Conservation (phyloP, 2,329 filamentous ascomycete species). For the Fusarium poae region DNA sequence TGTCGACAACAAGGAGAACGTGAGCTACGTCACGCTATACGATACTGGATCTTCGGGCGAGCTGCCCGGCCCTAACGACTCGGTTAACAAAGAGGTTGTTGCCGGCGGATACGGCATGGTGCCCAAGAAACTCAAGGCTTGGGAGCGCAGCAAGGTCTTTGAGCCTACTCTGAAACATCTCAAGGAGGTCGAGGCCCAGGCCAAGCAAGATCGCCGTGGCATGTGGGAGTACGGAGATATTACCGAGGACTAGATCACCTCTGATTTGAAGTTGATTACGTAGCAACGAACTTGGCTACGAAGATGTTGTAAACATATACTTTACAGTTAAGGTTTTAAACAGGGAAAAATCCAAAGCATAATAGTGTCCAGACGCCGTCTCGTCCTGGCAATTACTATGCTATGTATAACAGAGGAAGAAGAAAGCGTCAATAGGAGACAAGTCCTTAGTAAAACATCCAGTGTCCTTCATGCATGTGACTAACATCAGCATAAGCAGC, state of each 20-base stretch:
- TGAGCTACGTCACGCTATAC: constrained; percentile 88
- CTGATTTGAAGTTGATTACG: constrained; percentile 10
- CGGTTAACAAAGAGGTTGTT: constrained; percentile 90
- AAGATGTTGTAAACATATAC: constrained; percentile 26
- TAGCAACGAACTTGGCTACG: constrained; percentile 26
- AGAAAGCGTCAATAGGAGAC: constrained; percentile 8
- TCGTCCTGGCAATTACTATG: constrained; percentile 10
- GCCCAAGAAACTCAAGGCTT: constrained; percentile 88
- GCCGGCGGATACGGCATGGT: constrained; percentile 90
- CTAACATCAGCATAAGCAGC: constrained; percentile 25
- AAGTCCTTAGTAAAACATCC: neutral
- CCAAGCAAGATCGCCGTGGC: constrained; percentile 83
- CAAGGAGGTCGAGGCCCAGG: constrained; percentile 78
- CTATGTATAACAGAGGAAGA: constrained; percentile 20
- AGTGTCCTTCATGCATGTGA: constrained; percentile 11
- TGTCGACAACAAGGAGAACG: constrained; percentile 81
- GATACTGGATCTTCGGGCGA: constrained; percentile 75
- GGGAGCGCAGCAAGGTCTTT: constrained; percentile 81
- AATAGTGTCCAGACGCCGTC: constrained; percentile 22
- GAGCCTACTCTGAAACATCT: constrained; percentile 78
- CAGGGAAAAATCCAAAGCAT: constrained; percentile 29
- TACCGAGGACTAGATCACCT: constrained; percentile 79
- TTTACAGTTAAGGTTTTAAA: constrained; percentile 14
- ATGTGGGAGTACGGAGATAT: constrained; percentile 99
- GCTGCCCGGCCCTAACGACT: constrained; percentile 73